Percentiles rank a stretch among this genome's conserved stretches.
Evolutionary conservation across 768 basidiomycete species (phyloP).

Genomic region (Mycena galopus): DNA sequence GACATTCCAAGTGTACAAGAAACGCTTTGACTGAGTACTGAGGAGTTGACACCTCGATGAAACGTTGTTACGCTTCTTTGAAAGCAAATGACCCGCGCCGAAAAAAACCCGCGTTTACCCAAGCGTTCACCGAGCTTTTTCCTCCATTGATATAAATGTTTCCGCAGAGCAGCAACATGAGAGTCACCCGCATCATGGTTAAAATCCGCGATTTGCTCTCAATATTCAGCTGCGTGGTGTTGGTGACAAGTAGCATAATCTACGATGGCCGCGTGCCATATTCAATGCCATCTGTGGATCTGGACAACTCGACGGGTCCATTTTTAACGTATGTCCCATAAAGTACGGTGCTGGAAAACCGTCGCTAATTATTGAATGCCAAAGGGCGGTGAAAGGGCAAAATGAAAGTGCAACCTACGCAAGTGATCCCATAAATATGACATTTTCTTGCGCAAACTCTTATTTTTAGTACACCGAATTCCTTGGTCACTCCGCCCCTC

Average conservation of each 20-base stretch:
- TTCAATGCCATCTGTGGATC: slow-evolving; percentile 54
- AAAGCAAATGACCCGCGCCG: background rate
- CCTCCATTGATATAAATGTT: slow-evolving; percentile 19
- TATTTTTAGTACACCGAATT: slow-evolving; percentile 57
- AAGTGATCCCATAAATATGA: slow-evolving; percentile 26
- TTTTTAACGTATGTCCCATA: slow-evolving; percentile 63
- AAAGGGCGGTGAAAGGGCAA: slow-evolving; percentile 67
- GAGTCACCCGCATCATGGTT: background rate
- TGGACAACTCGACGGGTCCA: slow-evolving; percentile 63
- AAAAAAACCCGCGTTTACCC: slow-evolving; percentile 2
- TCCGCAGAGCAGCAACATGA: too few relatives aligned
- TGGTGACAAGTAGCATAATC: slow-evolving; percentile 45
- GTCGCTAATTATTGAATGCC: background rate
- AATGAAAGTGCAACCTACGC: slow-evolving; percentile 64
- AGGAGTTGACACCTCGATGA: too few relatives aligned
- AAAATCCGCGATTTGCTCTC: background rate
- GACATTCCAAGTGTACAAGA: background rate
- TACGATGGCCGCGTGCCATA: slow-evolving; percentile 69
- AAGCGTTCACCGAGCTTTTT: slow-evolving; percentile 22
- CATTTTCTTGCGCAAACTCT: background rate
- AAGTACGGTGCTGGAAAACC: background rate
- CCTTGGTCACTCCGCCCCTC: slow-evolving; percentile 50
- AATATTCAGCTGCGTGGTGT: background rate
- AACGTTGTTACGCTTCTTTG: too few relatives aligned
- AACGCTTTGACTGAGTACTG: background rate